Conservation (phyloP, 164 flowering plant species). For the Vitis riparia region DNA sequence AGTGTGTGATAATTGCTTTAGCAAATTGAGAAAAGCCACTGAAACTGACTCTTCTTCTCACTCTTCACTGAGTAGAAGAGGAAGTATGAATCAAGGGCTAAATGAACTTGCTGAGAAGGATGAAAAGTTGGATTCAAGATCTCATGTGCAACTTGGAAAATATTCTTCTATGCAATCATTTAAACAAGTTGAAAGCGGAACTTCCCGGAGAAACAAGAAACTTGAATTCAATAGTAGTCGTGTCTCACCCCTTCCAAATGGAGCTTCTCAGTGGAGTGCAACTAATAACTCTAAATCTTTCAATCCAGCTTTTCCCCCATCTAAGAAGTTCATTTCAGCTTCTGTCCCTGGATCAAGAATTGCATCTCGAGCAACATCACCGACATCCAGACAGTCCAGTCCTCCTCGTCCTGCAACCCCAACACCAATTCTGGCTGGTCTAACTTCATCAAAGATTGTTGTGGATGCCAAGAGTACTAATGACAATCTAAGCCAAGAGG, state of each 20-base stretch:
- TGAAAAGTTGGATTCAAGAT: constrained; percentile 47
- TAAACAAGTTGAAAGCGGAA: constrained; percentile 49
- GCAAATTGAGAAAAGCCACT: constrained; percentile 27
- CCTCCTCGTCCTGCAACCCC: constrained; percentile 90
- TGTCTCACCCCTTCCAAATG: constrained; percentile 67
- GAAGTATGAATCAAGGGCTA: constrained; percentile 44
- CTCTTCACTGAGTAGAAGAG: constrained; percentile 52
- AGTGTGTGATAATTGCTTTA: constrained; percentile 47
- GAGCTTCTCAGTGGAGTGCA: constrained; percentile 55
- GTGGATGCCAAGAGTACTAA: constrained; percentile 56
- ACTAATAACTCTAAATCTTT: constrained; percentile 56
- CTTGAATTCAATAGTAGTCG: constrained; percentile 65
- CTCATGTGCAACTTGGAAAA: constrained; percentile 49
- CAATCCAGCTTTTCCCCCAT: constrained; percentile 70
- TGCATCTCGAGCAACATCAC: constrained; percentile 82
- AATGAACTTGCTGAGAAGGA: constrained; percentile 51
- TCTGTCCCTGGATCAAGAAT: constrained; percentile 87
- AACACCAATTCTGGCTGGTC: constrained; percentile 64
- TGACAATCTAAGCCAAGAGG: constrained; percentile 64
- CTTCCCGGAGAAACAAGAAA: constrained; percentile 67
- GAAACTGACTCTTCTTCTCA: constrained; percentile 18
- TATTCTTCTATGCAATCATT: constrained; percentile 61
- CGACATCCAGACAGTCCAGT: constrained; percentile 74
- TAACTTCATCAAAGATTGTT: constrained; percentile 53
- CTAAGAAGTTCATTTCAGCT: constrained; percentile 77